phyloP scores from a whole-genome alignment of 139 green algal species.

The Astrephomene gubernaculifera region DNA sequence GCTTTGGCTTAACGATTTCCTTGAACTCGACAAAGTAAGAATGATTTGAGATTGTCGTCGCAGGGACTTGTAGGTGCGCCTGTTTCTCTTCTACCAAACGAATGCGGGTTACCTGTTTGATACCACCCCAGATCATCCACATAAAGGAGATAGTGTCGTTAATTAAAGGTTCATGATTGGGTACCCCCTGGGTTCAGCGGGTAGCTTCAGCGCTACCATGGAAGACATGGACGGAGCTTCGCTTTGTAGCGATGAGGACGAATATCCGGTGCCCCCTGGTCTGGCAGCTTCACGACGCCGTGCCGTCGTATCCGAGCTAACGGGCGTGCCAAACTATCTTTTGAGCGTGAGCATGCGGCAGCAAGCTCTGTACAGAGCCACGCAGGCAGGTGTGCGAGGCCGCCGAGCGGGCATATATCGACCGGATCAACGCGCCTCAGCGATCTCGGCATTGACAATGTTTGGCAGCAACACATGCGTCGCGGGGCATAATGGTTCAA shows the following conservation, averaged over 20 bases:
- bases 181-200: neutral
- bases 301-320: neutral
- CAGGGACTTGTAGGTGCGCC: too few relatives aligned
- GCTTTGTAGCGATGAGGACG: neutral
- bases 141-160: neutral
- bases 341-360: neutral
- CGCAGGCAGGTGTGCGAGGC: neutral
- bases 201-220: neutral
- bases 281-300: too few relatives aligned
- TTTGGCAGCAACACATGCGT: neutral
- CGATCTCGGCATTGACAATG: neutral
- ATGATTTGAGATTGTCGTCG: too few relatives aligned
- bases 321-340: neutral
- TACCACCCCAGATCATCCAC: too few relatives aligned
- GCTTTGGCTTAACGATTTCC: too few relatives aligned
- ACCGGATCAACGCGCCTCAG: neutral
- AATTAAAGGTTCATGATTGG: neutral
- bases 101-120: too few relatives aligned
- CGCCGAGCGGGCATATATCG: neutral
- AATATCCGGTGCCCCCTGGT: too few relatives aligned
- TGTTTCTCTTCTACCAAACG: too few relatives aligned
- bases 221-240: neutral
- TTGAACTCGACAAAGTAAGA: too few relatives aligned
- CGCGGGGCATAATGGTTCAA: neutral
- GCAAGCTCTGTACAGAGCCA: neutral